A percentile compares a stretch with the other conserved stretches of the same genome.
Conservation (phyloP, 805 yeast species). For the Yarrowia sp. region DNA sequence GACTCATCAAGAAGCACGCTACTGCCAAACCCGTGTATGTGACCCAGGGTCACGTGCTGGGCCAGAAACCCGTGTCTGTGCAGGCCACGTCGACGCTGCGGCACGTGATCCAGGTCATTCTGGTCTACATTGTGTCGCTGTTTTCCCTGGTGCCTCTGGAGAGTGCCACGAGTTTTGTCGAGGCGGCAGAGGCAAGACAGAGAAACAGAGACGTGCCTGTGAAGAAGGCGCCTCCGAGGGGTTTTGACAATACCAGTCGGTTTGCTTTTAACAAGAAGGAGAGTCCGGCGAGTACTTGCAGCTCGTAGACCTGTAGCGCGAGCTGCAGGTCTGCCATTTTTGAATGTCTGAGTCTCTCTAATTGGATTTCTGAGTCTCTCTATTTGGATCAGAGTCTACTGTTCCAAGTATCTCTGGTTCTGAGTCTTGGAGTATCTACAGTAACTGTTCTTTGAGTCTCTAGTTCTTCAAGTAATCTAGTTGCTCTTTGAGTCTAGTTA, state of each 20-base stretch:
- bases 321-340: too few species aligned
- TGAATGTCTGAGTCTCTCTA: too few species aligned
- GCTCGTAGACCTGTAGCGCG: too few species aligned
- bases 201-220: background rate
- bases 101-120: slow-evolving; percentile 10
- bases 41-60: slow-evolving; percentile 13
- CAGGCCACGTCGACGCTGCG: background rate
- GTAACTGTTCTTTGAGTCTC: too few species aligned
- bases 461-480: too few species aligned
- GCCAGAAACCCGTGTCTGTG: background rate
- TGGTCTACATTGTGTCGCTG: background rate
- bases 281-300: slow-evolving; percentile 9
- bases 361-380: too few species aligned
- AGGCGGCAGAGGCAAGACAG: slow-evolving; percentile 9
- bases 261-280: slow-evolving; percentile 7
- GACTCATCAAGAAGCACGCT: slow-evolving; percentile 1
- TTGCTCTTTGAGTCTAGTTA: too few species aligned
- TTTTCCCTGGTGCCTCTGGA: slow-evolving; percentile 21
- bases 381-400: too few species aligned
- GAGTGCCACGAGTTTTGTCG: slow-evolving; percentile 15
- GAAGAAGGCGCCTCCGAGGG: background rate
- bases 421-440: too few species aligned
- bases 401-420: too few species aligned
- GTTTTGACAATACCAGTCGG: background rate
- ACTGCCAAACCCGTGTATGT: slow-evolving; percentile 6